Percentiles rank a stretch among this genome's conserved stretches.
Conservation (phyloP, 2,329 filamentous ascomycete genomes). For the Pseudogymnoascus sp. region DNA sequence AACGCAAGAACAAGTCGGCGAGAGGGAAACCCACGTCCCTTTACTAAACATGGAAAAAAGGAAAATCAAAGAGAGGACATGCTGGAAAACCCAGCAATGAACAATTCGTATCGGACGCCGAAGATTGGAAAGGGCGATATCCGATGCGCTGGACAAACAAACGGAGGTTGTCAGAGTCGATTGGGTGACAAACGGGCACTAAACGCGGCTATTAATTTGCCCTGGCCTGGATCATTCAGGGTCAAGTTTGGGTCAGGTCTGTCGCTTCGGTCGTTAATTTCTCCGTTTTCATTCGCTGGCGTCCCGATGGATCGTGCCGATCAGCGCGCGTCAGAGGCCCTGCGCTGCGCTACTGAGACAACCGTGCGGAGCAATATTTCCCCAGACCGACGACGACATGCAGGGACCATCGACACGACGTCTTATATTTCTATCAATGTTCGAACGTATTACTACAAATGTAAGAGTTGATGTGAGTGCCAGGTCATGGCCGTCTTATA, state of each 20-base stretch:
- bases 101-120: not conserved
- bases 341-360: not conserved
- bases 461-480: too few species aligned
- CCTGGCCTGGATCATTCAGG: constrained; percentile 7
- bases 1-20: not conserved
- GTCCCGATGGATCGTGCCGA: not conserved
- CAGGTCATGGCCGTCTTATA: not conserved
- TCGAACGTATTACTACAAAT: not conserved
- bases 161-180: not conserved
- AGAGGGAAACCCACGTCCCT: not conserved
- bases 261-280: constrained; percentile 6
- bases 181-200: constrained; percentile 6
- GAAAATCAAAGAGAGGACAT: constrained; percentile 4
- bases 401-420: not conserved
- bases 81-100: constrained; percentile 5
- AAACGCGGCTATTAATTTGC: constrained; percentile 6
- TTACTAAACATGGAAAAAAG: not conserved
- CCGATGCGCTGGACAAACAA: not conserved
- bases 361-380: constrained; percentile 1
- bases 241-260: not conserved
- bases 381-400: not conserved
- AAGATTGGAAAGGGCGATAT: not conserved
- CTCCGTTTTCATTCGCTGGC: not conserved
- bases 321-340: not conserved
- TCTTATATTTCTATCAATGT: not conserved